These are phyloP conservation scores for Hypoxylon sp. DNA, from an alignment of 2,329 filamentous ascomycete species.

Conservation along the genomic window DNA sequence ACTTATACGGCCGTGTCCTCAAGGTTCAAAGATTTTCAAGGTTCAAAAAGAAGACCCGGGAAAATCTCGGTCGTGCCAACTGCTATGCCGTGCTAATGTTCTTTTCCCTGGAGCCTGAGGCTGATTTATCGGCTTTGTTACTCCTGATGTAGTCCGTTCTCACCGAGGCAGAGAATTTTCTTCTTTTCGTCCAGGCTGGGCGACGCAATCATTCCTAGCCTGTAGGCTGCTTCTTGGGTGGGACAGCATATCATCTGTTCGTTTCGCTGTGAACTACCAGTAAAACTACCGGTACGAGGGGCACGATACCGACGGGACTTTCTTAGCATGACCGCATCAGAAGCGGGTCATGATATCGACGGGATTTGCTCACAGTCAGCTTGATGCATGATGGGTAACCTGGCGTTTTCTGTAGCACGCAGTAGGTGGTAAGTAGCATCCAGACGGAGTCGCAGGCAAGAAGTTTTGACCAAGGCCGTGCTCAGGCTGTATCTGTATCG, in stretches of 20 bases:
- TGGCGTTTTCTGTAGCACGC: slow-evolving; percentile 14
- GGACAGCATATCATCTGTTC: slow-evolving; percentile 20
- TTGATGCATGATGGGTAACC: slow-evolving; percentile 22
- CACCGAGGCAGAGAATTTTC: background rate
- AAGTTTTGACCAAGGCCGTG: slow-evolving; percentile 19
- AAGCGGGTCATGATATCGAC: slow-evolving; percentile 27
- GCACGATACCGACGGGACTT: slow-evolving; percentile 6
- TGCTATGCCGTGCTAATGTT: background rate
- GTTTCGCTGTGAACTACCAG: slow-evolving; percentile 4
- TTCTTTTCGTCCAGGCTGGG: background rate
- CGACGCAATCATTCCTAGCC: slow-evolving; percentile 22
- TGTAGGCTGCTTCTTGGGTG: slow-evolving; percentile 21
- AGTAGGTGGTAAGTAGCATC: slow-evolving; percentile 6
- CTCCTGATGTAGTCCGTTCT: background rate
- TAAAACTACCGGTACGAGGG: slow-evolving; percentile 17
- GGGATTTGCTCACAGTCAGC: slow-evolving; percentile 10
- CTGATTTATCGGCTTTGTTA: background rate
- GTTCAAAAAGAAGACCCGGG: no score
- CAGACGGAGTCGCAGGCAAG: slow-evolving; percentile 18
- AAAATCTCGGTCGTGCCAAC: background rate
- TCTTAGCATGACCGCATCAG: slow-evolving; percentile 28
- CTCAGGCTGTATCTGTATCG: background rate
- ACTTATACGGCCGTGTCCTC: slow-evolving; percentile 4
- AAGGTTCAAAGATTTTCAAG: slow-evolving; percentile 21
- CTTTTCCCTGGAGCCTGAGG: background rate